Evolutionary conservation across 148 eudicot species (phyloP).

Genomic region (Chenopodium quinoa): DNA sequence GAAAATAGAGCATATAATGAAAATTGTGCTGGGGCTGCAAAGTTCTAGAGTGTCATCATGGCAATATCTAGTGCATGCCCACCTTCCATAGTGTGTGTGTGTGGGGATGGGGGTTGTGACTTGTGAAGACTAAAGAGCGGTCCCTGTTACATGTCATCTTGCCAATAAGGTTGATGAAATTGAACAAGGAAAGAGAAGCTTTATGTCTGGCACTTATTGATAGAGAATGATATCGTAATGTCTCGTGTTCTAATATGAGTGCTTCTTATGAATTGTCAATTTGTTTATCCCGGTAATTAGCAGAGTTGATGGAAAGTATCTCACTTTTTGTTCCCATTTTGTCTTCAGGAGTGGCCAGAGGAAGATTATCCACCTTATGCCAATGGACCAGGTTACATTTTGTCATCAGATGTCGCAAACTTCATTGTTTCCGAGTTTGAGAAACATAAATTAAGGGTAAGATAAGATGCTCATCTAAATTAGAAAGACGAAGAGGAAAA

Average conservation of each 20-base stretch:
- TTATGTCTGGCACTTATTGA: too few species aligned
- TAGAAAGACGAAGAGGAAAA: not conserved
- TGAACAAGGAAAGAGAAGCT: not conserved
- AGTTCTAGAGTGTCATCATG: not conserved
- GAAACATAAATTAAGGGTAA: slow-evolving; percentile 70
- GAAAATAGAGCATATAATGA: not conserved
- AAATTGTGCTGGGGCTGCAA: not conserved
- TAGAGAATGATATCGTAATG: too few species aligned
- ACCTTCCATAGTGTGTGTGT: too few species aligned
- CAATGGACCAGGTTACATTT: slow-evolving; percentile 92
- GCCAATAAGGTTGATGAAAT: not conserved
- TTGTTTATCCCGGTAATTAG: not conserved
- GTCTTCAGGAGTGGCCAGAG: slow-evolving; percentile 88
- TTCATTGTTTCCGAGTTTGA: slow-evolving; percentile 69
- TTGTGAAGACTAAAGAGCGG: too few species aligned
- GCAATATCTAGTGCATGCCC: not conserved
- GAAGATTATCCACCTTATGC: slow-evolving; percentile 93
- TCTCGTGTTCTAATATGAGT: not conserved
- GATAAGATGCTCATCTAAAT: slow-evolving; percentile 8
- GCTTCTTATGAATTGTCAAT: not conserved
- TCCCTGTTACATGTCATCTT: not conserved
- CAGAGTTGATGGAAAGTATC: not conserved
- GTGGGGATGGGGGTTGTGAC: too few species aligned
- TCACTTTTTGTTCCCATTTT: slow-evolving; percentile 11
- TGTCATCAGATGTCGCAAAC: slow-evolving; percentile 77